These are phyloP conservation scores for Eucalyptus erythrocorys DNA, from an alignment of 345 rosid genomes.

Conservation along the genomic window DNA sequence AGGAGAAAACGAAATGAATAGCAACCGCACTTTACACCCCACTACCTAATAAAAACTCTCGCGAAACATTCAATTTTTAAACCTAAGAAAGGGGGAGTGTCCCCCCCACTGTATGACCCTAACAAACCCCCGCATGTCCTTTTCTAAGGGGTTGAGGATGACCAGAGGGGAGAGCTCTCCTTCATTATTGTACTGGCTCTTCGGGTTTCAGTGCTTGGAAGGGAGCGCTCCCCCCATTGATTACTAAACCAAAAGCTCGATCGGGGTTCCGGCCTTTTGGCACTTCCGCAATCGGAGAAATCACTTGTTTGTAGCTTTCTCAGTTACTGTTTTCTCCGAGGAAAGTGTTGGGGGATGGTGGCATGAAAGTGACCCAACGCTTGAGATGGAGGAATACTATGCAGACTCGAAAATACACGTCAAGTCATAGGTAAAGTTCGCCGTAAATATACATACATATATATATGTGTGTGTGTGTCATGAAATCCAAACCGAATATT, in stretches of 20 bases:
- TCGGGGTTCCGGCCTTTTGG: not conserved
- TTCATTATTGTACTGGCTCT: not conserved
- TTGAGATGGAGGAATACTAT: not conserved
- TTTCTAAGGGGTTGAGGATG: not conserved
- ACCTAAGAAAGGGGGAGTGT: not conserved
- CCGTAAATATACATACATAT: not conserved
- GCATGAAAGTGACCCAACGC: not conserved
- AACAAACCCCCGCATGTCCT: not conserved
- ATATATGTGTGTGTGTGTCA: too few species aligned
- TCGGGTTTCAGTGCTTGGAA: not conserved
- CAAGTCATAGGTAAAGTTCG: not conserved
- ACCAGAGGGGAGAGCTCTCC: not conserved
- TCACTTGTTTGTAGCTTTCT: not conserved
- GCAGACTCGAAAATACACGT: not conserved
- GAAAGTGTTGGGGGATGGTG: not conserved
- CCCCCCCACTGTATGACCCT: not conserved
- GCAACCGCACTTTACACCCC: not conserved
- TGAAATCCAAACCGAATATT: not conserved
- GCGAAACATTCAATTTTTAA: not conserved
- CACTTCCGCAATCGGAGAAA: not conserved
- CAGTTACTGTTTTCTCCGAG: not conserved
- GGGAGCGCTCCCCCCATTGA: not conserved
- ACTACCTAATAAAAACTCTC: not conserved
- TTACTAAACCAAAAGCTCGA: not conserved
- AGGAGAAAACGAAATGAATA: not conserved